These are phyloP conservation scores for Rubia balearica DNA, from an alignment of 305 asterid species.

Conservation along the genomic window DNA sequence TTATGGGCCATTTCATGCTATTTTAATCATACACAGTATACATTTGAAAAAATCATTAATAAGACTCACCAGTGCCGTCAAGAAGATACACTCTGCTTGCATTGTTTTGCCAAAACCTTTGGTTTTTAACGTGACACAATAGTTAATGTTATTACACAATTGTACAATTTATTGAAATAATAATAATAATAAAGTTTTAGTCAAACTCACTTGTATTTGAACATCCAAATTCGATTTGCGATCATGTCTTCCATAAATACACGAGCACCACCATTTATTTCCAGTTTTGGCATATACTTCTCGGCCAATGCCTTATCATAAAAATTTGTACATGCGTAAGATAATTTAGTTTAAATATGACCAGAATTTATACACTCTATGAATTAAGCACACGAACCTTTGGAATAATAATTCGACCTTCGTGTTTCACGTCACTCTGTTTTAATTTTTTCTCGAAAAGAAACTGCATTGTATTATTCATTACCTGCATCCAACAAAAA, in stretches of 20 bases:
- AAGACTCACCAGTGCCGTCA: conserved; percentile 14
- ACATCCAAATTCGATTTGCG: conserved; percentile 14
- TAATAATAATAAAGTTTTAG: not conserved
- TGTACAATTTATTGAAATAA: not conserved
- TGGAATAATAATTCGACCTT: conserved; percentile 18
- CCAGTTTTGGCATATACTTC: conserved; percentile 11
- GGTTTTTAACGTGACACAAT: not conserved
- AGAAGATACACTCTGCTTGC: conserved; percentile 8
- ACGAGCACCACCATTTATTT: not conserved
- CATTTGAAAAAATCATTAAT: not conserved
- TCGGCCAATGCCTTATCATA: conserved; percentile 10
- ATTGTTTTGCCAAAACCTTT: conserved; percentile 23
- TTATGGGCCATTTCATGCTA: too few species aligned
- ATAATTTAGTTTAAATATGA: not conserved
- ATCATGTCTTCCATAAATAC: conserved; percentile 15
- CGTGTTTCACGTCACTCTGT: conserved; percentile 14
- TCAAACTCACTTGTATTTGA: conserved; percentile 14
- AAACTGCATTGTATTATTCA: conserved; percentile 5
- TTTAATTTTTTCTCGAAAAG: conserved; percentile 18
- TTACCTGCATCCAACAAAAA: conserved; percentile 11
- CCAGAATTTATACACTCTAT: not conserved
- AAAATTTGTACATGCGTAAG: not conserved
- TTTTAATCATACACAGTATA: too few species aligned
- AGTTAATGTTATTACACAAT: not conserved
- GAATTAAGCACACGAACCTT: conserved; percentile 2